A percentile compares a stretch with the other conserved stretches of the same genome.
These are phyloP conservation scores for Paracoccidioides lutzii DNA, from an alignment of 2,329 filamentous ascomycete genomes.

Conservation along the genomic window DNA sequence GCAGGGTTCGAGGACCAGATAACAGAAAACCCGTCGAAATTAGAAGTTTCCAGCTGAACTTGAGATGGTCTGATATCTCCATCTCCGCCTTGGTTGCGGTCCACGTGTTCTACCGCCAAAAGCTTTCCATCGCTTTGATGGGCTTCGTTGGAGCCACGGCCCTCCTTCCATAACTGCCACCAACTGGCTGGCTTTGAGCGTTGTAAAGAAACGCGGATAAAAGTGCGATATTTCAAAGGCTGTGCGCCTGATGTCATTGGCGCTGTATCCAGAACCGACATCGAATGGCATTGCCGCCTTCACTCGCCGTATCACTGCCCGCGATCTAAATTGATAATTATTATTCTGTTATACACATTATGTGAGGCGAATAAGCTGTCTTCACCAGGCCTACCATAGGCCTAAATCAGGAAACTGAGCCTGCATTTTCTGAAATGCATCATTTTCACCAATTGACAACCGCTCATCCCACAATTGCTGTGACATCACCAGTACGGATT, in stretches of 20 bases:
- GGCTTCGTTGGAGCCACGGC: constrained; percentile 85
- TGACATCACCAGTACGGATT: not conserved
- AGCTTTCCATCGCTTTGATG: constrained; percentile 86
- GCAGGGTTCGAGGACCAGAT: constrained; percentile 62
- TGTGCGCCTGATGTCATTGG: constrained; percentile 46
- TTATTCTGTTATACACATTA: not conserved
- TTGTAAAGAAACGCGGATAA: constrained; percentile 86
- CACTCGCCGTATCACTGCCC: too few species aligned
- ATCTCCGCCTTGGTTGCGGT: constrained; percentile 40
- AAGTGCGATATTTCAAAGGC: constrained; percentile 70
- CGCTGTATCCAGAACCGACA: constrained; percentile 69
- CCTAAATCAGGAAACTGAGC: not conserved
- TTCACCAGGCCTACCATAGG: not conserved
- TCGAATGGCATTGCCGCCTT: too few species aligned
- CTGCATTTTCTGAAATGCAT: not conserved
- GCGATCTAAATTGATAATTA: not conserved
- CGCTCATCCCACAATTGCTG: not conserved
- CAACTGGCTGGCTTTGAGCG: constrained; percentile 67
- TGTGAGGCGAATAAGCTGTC: not conserved
- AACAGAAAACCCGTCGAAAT: constrained; percentile 89
- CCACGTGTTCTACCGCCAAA: constrained; percentile 86
- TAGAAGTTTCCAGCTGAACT: constrained; percentile 62
- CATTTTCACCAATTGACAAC: not conserved
- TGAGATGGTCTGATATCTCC: constrained; percentile 50
- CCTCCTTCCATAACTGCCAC: constrained; percentile 94